Percentiles rank a stretch among this genome's conserved stretches.
phyloP scores from a whole-genome alignment of 1,139 yeast genomes.

The Saccharomyces hybrid region DNA sequence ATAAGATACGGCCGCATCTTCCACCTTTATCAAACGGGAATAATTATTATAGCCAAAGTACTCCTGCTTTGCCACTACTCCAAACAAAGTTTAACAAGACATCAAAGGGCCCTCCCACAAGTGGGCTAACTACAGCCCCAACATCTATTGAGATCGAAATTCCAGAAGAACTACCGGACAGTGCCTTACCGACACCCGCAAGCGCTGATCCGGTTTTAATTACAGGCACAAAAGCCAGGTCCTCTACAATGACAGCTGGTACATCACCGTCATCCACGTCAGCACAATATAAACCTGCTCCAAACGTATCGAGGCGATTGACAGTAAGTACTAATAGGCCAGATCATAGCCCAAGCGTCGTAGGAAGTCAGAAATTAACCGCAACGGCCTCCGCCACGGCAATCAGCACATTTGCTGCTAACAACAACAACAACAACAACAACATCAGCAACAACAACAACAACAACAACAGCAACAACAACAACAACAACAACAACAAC shows the following conservation, averaged over 20 bases:
- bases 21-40: constrained; percentile 4
- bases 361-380: neutral
- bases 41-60: constrained; percentile 24
- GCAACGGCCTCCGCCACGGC: constrained; percentile 3
- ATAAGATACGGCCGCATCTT: constrained; percentile 3
- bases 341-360: neutral
- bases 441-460: no score
- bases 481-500: no score
- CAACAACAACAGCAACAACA: no score
- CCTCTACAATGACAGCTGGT: constrained; percentile 3
- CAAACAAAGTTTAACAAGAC: constrained; percentile 26
- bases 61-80: constrained; percentile 26
- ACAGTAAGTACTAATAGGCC: neutral
- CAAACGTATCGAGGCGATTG: neutral
- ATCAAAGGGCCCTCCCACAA: constrained; percentile 18
- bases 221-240: neutral
- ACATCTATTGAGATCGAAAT: constrained; percentile 53
- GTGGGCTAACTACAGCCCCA: constrained; percentile 27
- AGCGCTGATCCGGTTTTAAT: constrained; percentile 2
- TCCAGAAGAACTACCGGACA: constrained; percentile 40
- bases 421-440: constrained; percentile 18
- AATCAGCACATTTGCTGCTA: neutral
- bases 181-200: constrained; percentile 16
- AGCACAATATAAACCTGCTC: constrained; percentile 5
- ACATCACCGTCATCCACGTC: constrained; percentile 13